These are phyloP conservation scores for Rostrohypoxylon terebratum DNA, from an alignment of 495 filamentous ascomycete species.

Conservation along the genomic window DNA sequence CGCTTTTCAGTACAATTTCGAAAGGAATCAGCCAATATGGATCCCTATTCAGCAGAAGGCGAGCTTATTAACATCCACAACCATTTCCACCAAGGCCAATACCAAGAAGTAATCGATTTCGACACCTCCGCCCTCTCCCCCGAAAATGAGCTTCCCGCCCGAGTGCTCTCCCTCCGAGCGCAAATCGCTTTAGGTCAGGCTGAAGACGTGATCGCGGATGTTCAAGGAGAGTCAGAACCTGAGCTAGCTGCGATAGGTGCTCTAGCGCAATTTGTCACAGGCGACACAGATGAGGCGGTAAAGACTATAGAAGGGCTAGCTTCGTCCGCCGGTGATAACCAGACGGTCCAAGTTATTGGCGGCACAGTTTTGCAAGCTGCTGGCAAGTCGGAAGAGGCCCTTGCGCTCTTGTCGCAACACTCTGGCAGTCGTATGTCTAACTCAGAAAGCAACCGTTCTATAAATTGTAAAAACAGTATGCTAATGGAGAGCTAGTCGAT, in stretches of 20 bases:
- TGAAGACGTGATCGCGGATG: conserved; percentile 74
- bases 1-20: neutral
- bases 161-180: conserved; percentile 82
- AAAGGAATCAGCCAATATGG: conserved; percentile 67
- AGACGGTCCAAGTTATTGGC: conserved; percentile 80
- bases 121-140: conserved; percentile 78
- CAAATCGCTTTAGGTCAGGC: conserved; percentile 83
- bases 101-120: conserved; percentile 82
- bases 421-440: conserved; percentile 84
- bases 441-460: conserved; percentile 44
- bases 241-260: conserved; percentile 84
- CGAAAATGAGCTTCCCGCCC: conserved; percentile 81
- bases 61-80: conserved; percentile 97
- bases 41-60: conserved; percentile 95
- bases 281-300: conserved; percentile 70
- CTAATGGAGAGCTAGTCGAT: conserved; percentile 57
- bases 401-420: conserved; percentile 81
- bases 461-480: neutral
- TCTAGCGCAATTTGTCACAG: conserved; percentile 74
- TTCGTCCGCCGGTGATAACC: conserved; percentile 74
- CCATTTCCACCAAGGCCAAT: conserved; percentile 94
- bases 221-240: conserved; percentile 73
- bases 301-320: conserved; percentile 73
- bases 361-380: conserved; percentile 81
- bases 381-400: conserved; percentile 84